These are phyloP conservation scores for Croton setiger DNA, from an alignment of 441 rosid genomes.

Conservation along the genomic window DNA sequence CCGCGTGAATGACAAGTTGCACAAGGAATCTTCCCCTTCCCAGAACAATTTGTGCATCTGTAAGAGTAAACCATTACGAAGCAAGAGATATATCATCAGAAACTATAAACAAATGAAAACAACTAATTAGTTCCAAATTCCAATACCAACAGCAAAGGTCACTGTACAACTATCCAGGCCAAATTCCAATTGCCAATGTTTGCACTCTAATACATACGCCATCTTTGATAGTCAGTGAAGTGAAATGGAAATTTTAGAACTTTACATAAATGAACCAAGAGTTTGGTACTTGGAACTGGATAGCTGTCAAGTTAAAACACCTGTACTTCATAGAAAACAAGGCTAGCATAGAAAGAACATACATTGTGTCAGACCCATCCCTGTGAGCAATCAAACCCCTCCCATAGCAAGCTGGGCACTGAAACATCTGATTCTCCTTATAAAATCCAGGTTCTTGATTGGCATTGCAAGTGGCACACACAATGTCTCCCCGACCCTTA, in stretches of 20 bases:
- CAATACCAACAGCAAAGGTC: neutral
- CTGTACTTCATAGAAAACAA: constrained; percentile 1
- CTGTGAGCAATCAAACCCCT: constrained; percentile 90
- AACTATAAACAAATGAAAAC: neutral
- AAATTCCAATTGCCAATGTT: neutral
- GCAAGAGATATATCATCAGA: neutral
- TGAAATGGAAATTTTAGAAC: neutral
- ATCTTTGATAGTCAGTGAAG: neutral
- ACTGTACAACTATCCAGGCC: neutral
- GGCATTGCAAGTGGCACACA: constrained; percentile 68
- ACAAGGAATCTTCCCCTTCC: constrained; percentile 87
- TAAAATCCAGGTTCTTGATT: constrained; percentile 78
- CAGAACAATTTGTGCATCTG: constrained; percentile 68
- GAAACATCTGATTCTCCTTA: constrained; percentile 67
- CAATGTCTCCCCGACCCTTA: constrained; percentile 62
- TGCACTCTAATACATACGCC: neutral
- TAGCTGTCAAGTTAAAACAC: neutral
- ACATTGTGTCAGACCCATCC: constrained; percentile 95
- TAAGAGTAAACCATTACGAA: neutral
- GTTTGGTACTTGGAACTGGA: neutral
- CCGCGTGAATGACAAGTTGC: constrained; percentile 81
- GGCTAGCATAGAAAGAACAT: constrained; percentile 22
- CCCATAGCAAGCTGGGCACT: constrained; percentile 68
- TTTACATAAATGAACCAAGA: neutral
- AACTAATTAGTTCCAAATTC: neutral